Conservation (phyloP, 2,329 filamentous ascomycete genomes). For the Trichoderma aggressivum region DNA sequence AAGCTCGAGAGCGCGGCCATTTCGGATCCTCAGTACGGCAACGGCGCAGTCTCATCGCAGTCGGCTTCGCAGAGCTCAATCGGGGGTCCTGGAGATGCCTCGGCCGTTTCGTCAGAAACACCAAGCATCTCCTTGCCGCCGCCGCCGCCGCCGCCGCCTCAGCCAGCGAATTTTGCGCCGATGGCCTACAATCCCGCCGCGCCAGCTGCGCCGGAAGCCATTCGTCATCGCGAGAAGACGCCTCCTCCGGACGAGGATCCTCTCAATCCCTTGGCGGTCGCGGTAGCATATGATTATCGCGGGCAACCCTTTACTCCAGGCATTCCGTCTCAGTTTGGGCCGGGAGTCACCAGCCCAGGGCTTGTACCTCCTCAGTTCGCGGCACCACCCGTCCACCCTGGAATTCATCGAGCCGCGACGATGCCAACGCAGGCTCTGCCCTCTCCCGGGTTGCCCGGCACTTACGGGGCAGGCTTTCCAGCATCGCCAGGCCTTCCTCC, state of each 20-base stretch:
- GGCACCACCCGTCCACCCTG: conserved; percentile 39
- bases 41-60: conserved; percentile 1
- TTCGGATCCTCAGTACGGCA: conserved; percentile 50
- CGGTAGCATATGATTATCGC: conserved; percentile 55
- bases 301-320: conserved; percentile 51
- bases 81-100: conserved; percentile 1
- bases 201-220: conserved; percentile 68
- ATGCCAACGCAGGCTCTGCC: conserved; percentile 45
- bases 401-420: conserved; percentile 46
- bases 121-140: conserved; percentile 23
- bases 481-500: conserved; percentile 43
- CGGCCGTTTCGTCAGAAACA: conserved; percentile 16
- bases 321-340: conserved; percentile 46
- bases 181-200: conserved; percentile 79
- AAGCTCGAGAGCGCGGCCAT: conserved; percentile 70
- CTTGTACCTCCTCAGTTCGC: conserved; percentile 44
- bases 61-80: conserved; percentile 10
- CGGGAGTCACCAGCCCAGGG: conserved; percentile 39
- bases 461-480: conserved; percentile 46
- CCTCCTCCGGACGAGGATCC: conserved; percentile 67
- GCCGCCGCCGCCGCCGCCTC: conserved; percentile 32
- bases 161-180: conserved; percentile 51
- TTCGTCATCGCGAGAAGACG: conserved; percentile 74
- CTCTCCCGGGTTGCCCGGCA: conserved; percentile 40
- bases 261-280: conserved; percentile 55